Evolutionary conservation across 768 basidiomycete species (phyloP).

Genomic region (Mycena amicta): DNA sequence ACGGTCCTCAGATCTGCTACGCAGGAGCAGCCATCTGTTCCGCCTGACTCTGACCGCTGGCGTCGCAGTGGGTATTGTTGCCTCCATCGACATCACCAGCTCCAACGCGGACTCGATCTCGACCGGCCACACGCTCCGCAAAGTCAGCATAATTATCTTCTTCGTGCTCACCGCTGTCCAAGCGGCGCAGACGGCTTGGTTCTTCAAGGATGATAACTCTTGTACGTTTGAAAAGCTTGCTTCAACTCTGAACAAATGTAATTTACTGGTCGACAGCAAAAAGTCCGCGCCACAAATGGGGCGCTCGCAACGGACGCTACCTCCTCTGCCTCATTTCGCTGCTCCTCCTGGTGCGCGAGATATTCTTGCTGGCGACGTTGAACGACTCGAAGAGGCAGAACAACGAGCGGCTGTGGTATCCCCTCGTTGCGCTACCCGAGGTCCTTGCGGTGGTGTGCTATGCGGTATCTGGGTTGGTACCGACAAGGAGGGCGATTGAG

Average conservation of each 20-base stretch:
- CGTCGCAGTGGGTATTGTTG: conserved; percentile 39
- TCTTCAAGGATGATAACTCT: neutral
- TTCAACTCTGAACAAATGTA: neutral
- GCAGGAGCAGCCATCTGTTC: too few species aligned
- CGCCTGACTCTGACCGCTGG: conserved; percentile 30
- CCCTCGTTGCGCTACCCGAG: conserved; percentile 34
- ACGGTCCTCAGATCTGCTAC: too few species aligned
- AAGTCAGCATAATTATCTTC: conserved; percentile 40
- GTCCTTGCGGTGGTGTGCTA: conserved; percentile 32
- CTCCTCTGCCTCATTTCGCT: conserved; percentile 31
- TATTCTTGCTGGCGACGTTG: conserved; percentile 32
- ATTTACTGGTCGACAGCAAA: conserved; percentile 6
- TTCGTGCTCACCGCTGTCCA: conserved; percentile 38
- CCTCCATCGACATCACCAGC: conserved; percentile 21
- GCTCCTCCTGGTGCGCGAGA: conserved; percentile 31
- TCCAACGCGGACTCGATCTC: conserved; percentile 14
- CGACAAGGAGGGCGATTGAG: too few species aligned
- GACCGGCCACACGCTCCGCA: conserved; percentile 30
- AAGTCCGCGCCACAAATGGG: conserved; percentile 27
- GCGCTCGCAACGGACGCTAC: conserved; percentile 29
- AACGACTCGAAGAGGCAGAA: conserved; percentile 19
- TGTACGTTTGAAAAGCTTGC: neutral
- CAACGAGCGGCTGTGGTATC: conserved; percentile 35
- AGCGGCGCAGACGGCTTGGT: conserved; percentile 31
- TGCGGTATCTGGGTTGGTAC: conserved; percentile 34